A percentile compares a stretch with the other conserved stretches of the same genome.
Evolutionary conservation across 1,284 basidiomycete species (phyloP).

Genomic region (Neolentinus lepideus): DNA sequence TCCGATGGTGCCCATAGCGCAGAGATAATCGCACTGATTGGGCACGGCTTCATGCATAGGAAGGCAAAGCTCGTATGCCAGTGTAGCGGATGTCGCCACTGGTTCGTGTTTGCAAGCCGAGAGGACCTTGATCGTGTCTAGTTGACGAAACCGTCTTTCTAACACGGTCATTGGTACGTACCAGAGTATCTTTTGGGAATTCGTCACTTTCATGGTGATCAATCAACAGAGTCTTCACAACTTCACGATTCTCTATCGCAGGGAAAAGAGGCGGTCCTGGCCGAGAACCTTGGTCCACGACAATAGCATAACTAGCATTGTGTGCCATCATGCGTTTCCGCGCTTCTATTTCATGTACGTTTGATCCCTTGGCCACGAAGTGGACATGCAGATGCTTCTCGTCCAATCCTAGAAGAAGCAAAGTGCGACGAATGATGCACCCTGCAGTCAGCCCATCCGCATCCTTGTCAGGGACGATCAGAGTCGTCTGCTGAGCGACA

Average conservation of each 20-base stretch:
- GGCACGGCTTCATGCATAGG: slow-evolving; percentile 11
- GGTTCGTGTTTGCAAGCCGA: slow-evolving; percentile 20
- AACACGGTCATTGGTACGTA: no score
- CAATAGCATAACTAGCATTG: slow-evolving; percentile 16
- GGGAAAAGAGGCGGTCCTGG: slow-evolving; percentile 16
- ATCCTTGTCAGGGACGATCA: slow-evolving; percentile 26
- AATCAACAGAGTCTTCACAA: slow-evolving; percentile 18
- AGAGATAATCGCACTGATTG: slow-evolving; percentile 18
- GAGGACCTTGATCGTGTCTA: no score
- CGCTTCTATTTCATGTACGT: slow-evolving; percentile 19
- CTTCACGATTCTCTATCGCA: slow-evolving; percentile 3
- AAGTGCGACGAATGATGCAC: slow-evolving; percentile 22
- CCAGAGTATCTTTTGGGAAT: slow-evolving; percentile 19
- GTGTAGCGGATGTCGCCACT: slow-evolving; percentile 21
- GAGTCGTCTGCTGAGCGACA: slow-evolving; percentile 9
- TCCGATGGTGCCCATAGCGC: slow-evolving; percentile 24
- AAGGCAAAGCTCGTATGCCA: slow-evolving; percentile 21
- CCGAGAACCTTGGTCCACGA: slow-evolving; percentile 25
- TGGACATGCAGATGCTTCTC: slow-evolving; percentile 16
- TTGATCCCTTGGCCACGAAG: slow-evolving; percentile 22
- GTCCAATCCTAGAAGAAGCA: slow-evolving; percentile 19
- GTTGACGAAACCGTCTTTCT: no score
- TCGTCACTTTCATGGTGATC: slow-evolving; percentile 24
- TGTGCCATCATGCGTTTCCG: slow-evolving; percentile 15
- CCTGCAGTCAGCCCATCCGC: slow-evolving; percentile 24